Conservation (phyloP, 2,329 filamentous ascomycete genomes). For the Hypoxylon sp. region DNA sequence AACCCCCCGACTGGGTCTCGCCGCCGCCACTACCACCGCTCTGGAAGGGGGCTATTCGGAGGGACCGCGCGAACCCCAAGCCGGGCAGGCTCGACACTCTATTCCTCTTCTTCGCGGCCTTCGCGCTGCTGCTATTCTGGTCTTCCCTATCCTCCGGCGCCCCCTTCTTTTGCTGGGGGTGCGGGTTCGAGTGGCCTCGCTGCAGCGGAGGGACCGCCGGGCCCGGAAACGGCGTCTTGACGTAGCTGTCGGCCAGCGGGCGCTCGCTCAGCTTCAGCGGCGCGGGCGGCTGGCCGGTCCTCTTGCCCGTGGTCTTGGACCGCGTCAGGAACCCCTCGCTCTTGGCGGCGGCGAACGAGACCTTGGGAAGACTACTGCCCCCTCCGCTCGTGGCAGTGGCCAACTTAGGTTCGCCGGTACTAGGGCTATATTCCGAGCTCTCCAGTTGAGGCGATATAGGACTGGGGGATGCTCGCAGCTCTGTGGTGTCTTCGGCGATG, state of each 20-base stretch:
- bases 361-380: background rate
- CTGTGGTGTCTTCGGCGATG: background rate
- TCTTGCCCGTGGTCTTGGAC: conserved; percentile 19
- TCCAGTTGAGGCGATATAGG: background rate
- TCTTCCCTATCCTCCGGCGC: background rate
- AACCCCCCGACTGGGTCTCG: background rate
- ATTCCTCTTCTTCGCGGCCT: conserved; percentile 29
- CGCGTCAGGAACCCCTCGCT: conserved; percentile 38
- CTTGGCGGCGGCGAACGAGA: conserved; percentile 38
- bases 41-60: conserved; percentile 15
- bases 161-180: background rate
- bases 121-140: background rate
- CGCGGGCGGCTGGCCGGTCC: conserved; percentile 37
- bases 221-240: conserved; percentile 46
- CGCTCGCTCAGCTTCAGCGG: conserved; percentile 44
- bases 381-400: background rate
- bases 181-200: conserved; percentile 1
- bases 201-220: background rate
- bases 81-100: conserved; percentile 35
- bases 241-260: conserved; percentile 35
- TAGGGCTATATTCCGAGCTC: background rate
- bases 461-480: background rate
- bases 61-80: conserved; percentile 22
- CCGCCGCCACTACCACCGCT: conserved; percentile 4
- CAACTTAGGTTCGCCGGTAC: background rate